A percentile compares a stretch with the other conserved stretches of the same genome.
Conservation (phyloP, 108 stramenopile species). For the Skeletonema potamos region DNA sequence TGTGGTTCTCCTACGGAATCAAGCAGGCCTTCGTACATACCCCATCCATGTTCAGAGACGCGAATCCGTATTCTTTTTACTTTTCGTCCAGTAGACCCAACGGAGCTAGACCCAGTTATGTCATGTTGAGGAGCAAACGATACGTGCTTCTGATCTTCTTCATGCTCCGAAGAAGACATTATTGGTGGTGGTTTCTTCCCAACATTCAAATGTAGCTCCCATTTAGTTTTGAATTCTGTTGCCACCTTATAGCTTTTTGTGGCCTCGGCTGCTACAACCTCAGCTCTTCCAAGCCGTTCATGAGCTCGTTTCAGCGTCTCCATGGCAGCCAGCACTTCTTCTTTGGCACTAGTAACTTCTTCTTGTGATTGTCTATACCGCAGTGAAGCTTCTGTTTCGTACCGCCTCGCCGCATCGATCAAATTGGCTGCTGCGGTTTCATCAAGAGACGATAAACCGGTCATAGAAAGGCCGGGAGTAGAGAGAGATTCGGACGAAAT, state of each 20-base stretch:
- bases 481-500: neutral
- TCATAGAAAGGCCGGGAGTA: neutral
- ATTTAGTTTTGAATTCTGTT: constrained; percentile 13
- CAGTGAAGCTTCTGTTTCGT: constrained; percentile 24
- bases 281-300: constrained; percentile 22
- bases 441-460: neutral
- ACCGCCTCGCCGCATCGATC: constrained; percentile 25
- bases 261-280: constrained; percentile 15
- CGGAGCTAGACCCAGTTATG: constrained; percentile 4
- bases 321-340: constrained; percentile 23
- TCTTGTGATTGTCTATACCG: constrained; percentile 11
- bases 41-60: constrained; percentile 43
- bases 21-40: constrained; percentile 34
- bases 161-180: constrained; percentile 6
- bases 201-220: constrained; percentile 15
- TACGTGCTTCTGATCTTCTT: constrained; percentile 30
- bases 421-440: constrained; percentile 2
- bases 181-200: constrained; percentile 4
- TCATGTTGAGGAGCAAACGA: constrained; percentile 32
- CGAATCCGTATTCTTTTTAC: constrained; percentile 35
- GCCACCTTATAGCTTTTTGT: constrained; percentile 8
- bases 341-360: constrained; percentile 13
- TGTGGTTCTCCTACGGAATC: constrained; percentile 39
- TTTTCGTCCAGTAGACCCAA: constrained; percentile 8
- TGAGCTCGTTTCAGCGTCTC: constrained; percentile 25